Base-by-base conservation (phyloP, 2,329 filamentous ascomycete species). In the Aaosphaeria pasadenensis region DNA sequence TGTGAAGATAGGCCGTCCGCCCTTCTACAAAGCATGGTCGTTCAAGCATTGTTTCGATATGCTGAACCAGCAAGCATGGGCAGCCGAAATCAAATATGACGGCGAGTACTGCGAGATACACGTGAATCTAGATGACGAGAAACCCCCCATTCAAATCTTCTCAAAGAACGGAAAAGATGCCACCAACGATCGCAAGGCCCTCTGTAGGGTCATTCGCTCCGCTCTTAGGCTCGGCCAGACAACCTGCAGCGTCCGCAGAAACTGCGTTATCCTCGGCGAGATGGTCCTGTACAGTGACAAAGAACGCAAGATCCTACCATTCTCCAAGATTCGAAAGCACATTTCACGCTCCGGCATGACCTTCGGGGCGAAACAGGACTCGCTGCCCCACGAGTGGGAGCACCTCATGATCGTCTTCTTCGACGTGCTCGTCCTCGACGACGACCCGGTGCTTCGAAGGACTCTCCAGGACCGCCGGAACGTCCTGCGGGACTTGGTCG, bases 101-200 rank as follows among this genome's bases (percentile, higher is more conserved):
- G 90, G 88, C 32, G 91, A 96, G 67, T 96, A 94, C 56, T 95
- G 89, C 57, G 91, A 96, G 66, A 83, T 96, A 30, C 91, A 96
- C 59, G 74, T 96, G 36, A 84, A 95, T 60, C 72, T 88, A 5
- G 73, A 74, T 6, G 82, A 80, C 43, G 72, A 72, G 11, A 42
- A 63, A 49, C 63, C 78, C 1, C 80, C 77, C 42, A 83, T 95
- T 30, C 85, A 87, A 53, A 92, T 96, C 30, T 96, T 94, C 64
- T 95, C 90, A 7, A 96, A 96, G 65, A 94, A 89, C 59, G 89
- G 91, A 49, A 95, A 94, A 64, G 89, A 96, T 56, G 92, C 90
- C 40, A 96, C 90, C 0, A 63, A 73, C 44, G 91, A 95, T 65
- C 81, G 87, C 32, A 57, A 67, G 7, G 75, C 74, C 1, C 67